phyloP scores from a whole-genome alignment of 2,329 filamentous ascomycete species.

The Calonectria pauciramosa region DNA sequence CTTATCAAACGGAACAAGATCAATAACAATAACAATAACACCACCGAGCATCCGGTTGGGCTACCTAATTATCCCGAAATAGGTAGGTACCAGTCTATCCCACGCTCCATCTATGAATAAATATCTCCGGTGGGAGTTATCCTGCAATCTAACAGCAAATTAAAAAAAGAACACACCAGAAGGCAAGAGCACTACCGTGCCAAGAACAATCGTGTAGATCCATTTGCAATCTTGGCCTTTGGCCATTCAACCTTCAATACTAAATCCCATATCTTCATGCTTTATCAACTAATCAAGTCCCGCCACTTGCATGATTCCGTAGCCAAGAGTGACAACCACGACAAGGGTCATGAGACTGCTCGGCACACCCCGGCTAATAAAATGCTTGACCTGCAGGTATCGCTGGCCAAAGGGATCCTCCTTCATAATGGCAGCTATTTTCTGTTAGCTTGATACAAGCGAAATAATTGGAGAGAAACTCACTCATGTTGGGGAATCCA shows the following conservation, averaged over 20 bases:
- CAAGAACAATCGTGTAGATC: not conserved
- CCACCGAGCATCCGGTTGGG: not conserved
- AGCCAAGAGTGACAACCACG: slow-evolving; percentile 90
- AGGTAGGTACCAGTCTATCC: slow-evolving; percentile 32
- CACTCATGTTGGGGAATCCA: slow-evolving; percentile 99
- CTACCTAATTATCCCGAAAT: not conserved
- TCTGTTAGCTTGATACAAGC: slow-evolving; percentile 37
- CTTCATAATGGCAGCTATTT: slow-evolving; percentile 95
- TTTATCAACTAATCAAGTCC: slow-evolving; percentile 64
- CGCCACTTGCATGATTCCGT: slow-evolving; percentile 86
- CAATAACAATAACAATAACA: slow-evolving; percentile 8
- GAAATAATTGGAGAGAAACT: slow-evolving; percentile 57
- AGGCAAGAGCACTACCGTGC: not conserved
- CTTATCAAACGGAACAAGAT: not conserved
- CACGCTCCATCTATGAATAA: slow-evolving; percentile 33
- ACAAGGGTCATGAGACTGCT: slow-evolving; percentile 84
- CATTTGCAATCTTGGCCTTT: not conserved
- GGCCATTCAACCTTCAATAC: slow-evolving; percentile 12
- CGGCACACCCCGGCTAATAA: slow-evolving; percentile 93
- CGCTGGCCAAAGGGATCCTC: slow-evolving; percentile 94
- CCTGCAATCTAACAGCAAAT: slow-evolving; percentile 9
- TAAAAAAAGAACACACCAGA: slow-evolving; percentile 13
- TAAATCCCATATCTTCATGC: not conserved
- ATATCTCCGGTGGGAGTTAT: slow-evolving; percentile 5
- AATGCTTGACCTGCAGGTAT: slow-evolving; percentile 93